These are phyloP conservation scores for Saccharomycopsis amapae DNA, from an alignment of 805 yeast genomes.

Conservation along the genomic window DNA sequence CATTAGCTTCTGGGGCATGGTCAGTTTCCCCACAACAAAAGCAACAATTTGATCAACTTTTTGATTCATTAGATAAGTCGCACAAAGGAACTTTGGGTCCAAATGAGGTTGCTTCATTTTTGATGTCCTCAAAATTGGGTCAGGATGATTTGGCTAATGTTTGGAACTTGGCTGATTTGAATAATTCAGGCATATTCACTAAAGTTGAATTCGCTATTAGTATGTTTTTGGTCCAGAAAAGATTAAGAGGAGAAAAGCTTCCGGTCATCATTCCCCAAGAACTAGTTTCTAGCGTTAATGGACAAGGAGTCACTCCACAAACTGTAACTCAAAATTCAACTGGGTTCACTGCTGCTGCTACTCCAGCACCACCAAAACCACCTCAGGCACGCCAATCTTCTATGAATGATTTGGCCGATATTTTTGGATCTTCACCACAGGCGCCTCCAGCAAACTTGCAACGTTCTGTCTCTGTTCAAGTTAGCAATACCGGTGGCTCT, in stretches of 20 bases:
- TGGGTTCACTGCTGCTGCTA: neutral
- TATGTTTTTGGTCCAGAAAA: constrained; percentile 84
- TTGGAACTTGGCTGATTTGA: constrained; percentile 93
- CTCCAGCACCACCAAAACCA: constrained; percentile 29
- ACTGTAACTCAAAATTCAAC: constrained; percentile 11
- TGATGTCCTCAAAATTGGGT: constrained; percentile 78
- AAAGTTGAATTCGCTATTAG: constrained; percentile 86
- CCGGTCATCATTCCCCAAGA: constrained; percentile 74
- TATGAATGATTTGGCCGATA: constrained; percentile 21
- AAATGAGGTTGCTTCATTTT: constrained; percentile 77
- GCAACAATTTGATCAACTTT: constrained; percentile 72
- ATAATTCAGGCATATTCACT: constrained; percentile 76
- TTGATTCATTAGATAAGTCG: constrained; percentile 66
- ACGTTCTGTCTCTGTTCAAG: constrained; percentile 27
- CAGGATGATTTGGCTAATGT: constrained; percentile 81
- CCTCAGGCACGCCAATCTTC: constrained; percentile 17
- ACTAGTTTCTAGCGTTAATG: constrained; percentile 35
- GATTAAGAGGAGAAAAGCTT: constrained; percentile 65
- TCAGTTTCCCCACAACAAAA: constrained; percentile 57
- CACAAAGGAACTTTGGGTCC: constrained; percentile 61
- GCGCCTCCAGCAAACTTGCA: constrained; percentile 21
- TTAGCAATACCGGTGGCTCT: constrained; percentile 10
- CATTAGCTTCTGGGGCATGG: constrained; percentile 42
- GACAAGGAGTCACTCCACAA: constrained; percentile 23
- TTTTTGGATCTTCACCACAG: constrained; percentile 22